A percentile compares a stretch with the other conserved stretches of the same genome.
Evolutionary conservation across 169 alveolate genomes (phyloP).

Genomic region (Miamiensis avidus): DNA sequence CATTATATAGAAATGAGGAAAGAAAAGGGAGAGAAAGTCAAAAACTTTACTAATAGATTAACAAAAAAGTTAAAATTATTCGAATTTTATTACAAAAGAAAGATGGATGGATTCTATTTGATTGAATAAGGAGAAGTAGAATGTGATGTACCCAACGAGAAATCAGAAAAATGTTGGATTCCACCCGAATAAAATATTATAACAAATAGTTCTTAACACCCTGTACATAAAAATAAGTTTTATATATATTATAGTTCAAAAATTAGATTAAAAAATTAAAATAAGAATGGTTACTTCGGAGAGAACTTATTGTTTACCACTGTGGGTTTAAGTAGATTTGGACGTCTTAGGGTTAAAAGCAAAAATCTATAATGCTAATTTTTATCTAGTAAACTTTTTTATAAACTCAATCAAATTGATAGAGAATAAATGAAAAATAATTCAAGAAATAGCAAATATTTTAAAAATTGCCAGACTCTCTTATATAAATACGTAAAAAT

Average conservation of each 20-base stretch:
- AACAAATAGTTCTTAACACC: no score
- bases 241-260: no score
- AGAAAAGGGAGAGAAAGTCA: neutral
- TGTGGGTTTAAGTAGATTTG: constrained; percentile 1
- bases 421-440: constrained; percentile 6
- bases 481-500: constrained; percentile 11
- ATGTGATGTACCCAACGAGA: neutral
- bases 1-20: constrained; percentile 4
- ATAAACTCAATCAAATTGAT: constrained; percentile 1
- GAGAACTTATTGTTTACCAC: constrained; percentile 1
- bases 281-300: neutral
- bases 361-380: neutral
- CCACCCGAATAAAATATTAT: constrained; percentile 4
- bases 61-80: neutral
- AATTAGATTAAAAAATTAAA: no score
- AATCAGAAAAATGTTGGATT: neutral
- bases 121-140: neutral
- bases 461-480: neutral
- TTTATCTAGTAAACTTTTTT: neutral
- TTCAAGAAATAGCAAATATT: constrained; percentile 1
- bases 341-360: neutral
- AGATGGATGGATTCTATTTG: constrained; percentile 5
- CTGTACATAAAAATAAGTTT: no score
- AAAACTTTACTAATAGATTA: constrained; percentile 10
- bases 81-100: neutral